Evolutionary conservation across 805 yeast genomes (phyloP).

Genomic region (Hanseniaspora lachancei): DNA sequence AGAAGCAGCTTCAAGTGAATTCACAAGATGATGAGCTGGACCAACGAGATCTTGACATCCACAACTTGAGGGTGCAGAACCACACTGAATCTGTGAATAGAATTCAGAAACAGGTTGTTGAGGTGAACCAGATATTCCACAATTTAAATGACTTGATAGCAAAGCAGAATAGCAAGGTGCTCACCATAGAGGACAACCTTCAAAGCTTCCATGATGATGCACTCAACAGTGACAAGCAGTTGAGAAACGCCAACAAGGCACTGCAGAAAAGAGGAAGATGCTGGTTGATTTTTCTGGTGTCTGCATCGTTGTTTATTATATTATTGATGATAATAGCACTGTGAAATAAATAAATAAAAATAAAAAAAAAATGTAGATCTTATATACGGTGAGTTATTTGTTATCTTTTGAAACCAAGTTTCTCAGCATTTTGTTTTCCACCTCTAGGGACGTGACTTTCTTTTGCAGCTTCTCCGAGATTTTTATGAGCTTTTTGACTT

Average conservation of each 20-base stretch:
- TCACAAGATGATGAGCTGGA: conserved; percentile 25
- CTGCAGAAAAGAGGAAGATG: conserved; percentile 61
- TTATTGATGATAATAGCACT: conserved; percentile 42
- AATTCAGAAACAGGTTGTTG: conserved; percentile 66
- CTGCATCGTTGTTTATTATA: conserved; percentile 45
- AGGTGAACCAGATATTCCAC: conserved; percentile 72
- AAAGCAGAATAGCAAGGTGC: conserved; percentile 77
- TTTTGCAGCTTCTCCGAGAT: conserved; percentile 52
- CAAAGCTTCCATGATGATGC: conserved; percentile 49
- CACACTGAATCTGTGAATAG: conserved; percentile 59
- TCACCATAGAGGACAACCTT: conserved; percentile 71
- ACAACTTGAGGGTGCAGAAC: conserved; percentile 51
- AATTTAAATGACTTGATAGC: conserved; percentile 65
- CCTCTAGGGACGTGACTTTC: conserved; percentile 70
- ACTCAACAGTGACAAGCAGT: conserved; percentile 56
- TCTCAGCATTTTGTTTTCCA: conserved; percentile 80
- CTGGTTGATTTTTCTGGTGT: conserved; percentile 52
- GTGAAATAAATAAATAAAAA: conserved; percentile 18
- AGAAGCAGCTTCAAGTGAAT: conserved; percentile 23
- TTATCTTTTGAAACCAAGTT: conserved; percentile 74
- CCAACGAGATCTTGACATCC: conserved; percentile 49
- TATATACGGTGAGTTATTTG: conserved; percentile 41
- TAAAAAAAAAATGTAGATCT: conserved; percentile 25
- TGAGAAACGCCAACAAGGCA: conserved; percentile 60
- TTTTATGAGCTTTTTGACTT: conserved; percentile 59